Evolutionary conservation across 2,329 filamentous ascomycete species (phyloP), one percentile per base, ranked within the genome.

Genomic region (Reticulascus tulasneorum): DNA sequence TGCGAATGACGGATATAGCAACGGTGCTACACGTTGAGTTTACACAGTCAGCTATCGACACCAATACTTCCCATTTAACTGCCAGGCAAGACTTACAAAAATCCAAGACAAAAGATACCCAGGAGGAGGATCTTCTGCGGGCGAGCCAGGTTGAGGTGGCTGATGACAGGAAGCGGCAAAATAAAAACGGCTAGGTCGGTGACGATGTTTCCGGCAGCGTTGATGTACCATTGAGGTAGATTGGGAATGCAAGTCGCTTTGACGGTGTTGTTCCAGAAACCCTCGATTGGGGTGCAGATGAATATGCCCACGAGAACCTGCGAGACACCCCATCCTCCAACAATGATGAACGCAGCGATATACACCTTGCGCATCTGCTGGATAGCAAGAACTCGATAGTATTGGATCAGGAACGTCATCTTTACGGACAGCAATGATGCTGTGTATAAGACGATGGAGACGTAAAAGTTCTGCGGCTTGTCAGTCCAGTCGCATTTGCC

Each of bases 401-500:
- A 64, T 42, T 62, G 59, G n/a, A 57, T 44, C 19, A 62, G 45
- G 27, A 64, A 58, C 4, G 58, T 56, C 22, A 57, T 46, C 35
- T 63, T 64, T 35, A 57, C 50, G 24, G 46, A 42, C 23, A 49
- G 29, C 4, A 63, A 46, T 17, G 50, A 46, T 11, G 45, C 30
- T 33, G 53, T 55, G 48, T 62, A 62, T n/a, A 53, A 38, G 7
- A 62, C 38, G 21, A 60, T 52, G 9, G 51, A 49, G 17, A 54
- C 29, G 38, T 49, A 61, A 35, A 61, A 54, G 11, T 37, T 44
- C 57, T 61, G 35, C 12, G 6, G 3, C 20, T 9, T 6, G 17
- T 16, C 11, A 2, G 3, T 30, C 19, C 5, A 8, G 33, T 17
- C 29, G 9, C n/a, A 16, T 26, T 17, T 32, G 7, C 23, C 18